Percentiles rank a stretch among this genome's conserved stretches.
phyloP scores from a whole-genome alignment of 805 yeast species.

The Yamadazyma ubonensis region DNA sequence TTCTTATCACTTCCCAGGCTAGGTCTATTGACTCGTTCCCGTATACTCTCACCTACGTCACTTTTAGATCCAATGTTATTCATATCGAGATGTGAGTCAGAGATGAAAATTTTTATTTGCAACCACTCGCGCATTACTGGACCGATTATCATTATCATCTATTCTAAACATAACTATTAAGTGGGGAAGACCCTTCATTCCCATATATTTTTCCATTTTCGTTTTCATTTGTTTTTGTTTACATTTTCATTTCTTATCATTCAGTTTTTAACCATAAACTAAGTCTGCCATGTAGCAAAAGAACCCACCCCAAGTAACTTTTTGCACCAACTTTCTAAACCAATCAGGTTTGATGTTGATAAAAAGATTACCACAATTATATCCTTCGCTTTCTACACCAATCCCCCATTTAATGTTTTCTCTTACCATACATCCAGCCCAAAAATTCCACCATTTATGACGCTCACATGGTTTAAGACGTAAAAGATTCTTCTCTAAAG shows the following conservation, averaged over 20 bases:
- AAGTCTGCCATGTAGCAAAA: slow-evolving; percentile 54
- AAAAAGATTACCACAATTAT: slow-evolving; percentile 70
- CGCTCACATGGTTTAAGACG: slow-evolving; percentile 77
- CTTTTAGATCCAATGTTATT: neutral
- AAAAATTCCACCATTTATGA: slow-evolving; percentile 89
- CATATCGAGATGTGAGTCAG: neutral
- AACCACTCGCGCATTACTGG: slow-evolving; percentile 1
- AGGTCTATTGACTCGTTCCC: neutral
- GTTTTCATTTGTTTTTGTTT: no score
- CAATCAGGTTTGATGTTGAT: slow-evolving; percentile 52
- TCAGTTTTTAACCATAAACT: slow-evolving; percentile 42
- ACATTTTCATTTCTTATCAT: no score
- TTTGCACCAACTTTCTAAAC: slow-evolving; percentile 48
- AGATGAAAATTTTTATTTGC: slow-evolving; percentile 9
- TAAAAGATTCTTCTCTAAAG: slow-evolving; percentile 70
- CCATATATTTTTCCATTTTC: no score
- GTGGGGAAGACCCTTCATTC: no score
- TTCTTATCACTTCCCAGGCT: neutral
- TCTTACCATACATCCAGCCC: slow-evolving; percentile 79
- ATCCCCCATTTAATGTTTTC: slow-evolving; percentile 74
- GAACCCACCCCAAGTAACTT: slow-evolving; percentile 62
- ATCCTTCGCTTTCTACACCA: slow-evolving; percentile 86
- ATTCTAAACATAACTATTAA: no score
- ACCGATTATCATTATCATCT: neutral
- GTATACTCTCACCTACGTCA: slow-evolving; percentile 1